Conservation (phyloP, 2,329 filamentous ascomycete species). For the Exophiala xenobiotica region DNA sequence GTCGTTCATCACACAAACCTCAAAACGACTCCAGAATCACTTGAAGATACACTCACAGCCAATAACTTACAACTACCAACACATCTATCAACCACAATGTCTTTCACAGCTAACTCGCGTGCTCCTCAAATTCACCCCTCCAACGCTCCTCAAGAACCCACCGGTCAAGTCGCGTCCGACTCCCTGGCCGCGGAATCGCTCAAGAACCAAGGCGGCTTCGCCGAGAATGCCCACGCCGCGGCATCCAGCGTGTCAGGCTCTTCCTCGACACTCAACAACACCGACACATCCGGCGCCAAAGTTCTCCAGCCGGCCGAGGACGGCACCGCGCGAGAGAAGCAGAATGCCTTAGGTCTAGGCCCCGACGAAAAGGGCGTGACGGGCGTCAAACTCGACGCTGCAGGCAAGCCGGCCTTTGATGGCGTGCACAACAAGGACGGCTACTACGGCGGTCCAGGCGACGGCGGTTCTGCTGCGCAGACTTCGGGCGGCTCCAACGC, state of each 20-base stretch:
- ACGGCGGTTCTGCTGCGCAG: constrained; percentile 19
- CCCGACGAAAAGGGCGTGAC: constrained; percentile 39
- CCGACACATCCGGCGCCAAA: constrained; percentile 54
- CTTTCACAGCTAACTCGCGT: constrained; percentile 22
- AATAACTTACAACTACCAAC: no score
- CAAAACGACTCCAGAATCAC: no score
- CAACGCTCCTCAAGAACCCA: constrained; percentile 58
- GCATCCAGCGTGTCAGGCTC: constrained; percentile 50
- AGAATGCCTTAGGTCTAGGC: constrained; percentile 42
- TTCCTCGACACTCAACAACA: constrained; percentile 58
- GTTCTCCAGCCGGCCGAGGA: constrained; percentile 50
- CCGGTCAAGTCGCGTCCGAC: constrained; percentile 64
- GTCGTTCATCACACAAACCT: no score
- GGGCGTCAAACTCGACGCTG: constrained; percentile 39
- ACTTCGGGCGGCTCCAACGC: constrained; percentile 22
- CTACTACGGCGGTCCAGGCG: constrained; percentile 33
- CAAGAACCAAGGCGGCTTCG: constrained; percentile 59
- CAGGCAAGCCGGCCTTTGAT: constrained; percentile 41
- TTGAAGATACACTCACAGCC: no score
- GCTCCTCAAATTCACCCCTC: constrained; percentile 49
- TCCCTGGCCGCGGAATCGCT: constrained; percentile 52
- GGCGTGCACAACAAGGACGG: constrained; percentile 38
- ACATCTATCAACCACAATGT: constrained; percentile 15
- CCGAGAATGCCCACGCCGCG: constrained; percentile 57
- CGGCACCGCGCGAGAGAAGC: constrained; percentile 47